Base-by-base conservation (phyloP, 305 asterid species). In the Salvia sclarea region DNA sequence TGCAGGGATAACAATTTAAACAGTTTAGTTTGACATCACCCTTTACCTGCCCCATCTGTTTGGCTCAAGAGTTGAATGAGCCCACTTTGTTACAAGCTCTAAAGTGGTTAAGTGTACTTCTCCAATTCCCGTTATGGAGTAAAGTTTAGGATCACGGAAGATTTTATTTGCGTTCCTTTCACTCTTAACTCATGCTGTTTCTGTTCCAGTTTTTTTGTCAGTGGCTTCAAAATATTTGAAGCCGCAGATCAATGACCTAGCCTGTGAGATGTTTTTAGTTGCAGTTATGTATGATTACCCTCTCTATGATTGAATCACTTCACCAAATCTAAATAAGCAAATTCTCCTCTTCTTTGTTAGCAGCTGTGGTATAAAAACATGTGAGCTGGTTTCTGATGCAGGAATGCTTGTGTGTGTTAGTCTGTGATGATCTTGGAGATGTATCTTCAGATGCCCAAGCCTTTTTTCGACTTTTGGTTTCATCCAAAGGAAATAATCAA, bases 401-500 rank as follows among this genome's bases (percentile, higher is more conserved):
- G 97, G 98, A 91, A 75, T 87, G 89, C 79, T 73, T 86, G 61
- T 86, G 88, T 76, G 76, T 82, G 74, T 80, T 91, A 77, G 96
- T 84, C 24, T 89, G 88, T 79, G 99, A 94, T 59, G 98, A 89
- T 75, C 80, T 71, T 54, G 93, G 79, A 66, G 98, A 91, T 59
- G 92, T 94, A 52, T 89, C 92, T 74, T 79, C 87, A 72, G 80
- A 74, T 43, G 91, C 99, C 37, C 89, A 82, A 76, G 70, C 81
- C 68, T 75, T 85, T 72, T 78, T 86, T 68, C 67, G 66, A 45
- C 64, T 69, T 68, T 65, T 89, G 75, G 72, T 81, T 69, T 82
- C 91, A 21, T 78, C 95, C 22, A 75, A 76, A 66, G 76, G 71
- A 64, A 85, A 81, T 33, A 78, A 70, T 83, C 77, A 69, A 54